These are phyloP conservation scores for Cenchrus purpureus DNA, from an alignment of 176 grass and related monocot genomes.

Conservation along the genomic window DNA sequence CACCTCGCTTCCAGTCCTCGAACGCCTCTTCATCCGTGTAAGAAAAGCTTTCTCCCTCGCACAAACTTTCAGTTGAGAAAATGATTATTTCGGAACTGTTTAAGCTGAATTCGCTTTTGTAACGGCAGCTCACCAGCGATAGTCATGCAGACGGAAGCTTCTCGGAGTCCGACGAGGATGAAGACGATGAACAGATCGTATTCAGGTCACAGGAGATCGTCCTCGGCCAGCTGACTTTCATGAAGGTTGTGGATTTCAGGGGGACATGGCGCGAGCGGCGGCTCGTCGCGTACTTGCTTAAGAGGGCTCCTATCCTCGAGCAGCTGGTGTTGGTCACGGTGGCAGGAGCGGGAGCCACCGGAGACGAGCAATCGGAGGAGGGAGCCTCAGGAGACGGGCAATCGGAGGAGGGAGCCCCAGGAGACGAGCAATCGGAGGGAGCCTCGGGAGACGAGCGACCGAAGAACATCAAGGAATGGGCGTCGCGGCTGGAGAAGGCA, in stretches of 20 bases:
- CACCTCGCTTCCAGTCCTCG: slow-evolving; percentile 39
- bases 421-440: slow-evolving; percentile 6
- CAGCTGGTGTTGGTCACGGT: slow-evolving; percentile 47
- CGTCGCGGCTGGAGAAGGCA: slow-evolving; percentile 35
- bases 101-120: neutral
- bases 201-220: slow-evolving; percentile 31
- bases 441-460: neutral
- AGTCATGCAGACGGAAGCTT: neutral
- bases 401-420: neutral
- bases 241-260: slow-evolving; percentile 58
- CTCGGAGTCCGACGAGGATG: neutral
- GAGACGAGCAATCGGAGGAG: slow-evolving; percentile 7
- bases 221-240: slow-evolving; percentile 41
- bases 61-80: neutral
- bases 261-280: slow-evolving; percentile 41
- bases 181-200: neutral
- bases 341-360: slow-evolving; percentile 7
- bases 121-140: slow-evolving; percentile 34
- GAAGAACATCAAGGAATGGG: slow-evolving; percentile 37
- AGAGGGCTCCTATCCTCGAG: slow-evolving; percentile 44
- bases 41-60: neutral
- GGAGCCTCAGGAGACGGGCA: neutral
- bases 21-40: slow-evolving; percentile 60
- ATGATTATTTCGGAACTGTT: neutral
- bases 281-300: slow-evolving; percentile 51